Conservation (phyloP, 148 eudicot species). For the Rhododendron kiyosumense region DNA sequence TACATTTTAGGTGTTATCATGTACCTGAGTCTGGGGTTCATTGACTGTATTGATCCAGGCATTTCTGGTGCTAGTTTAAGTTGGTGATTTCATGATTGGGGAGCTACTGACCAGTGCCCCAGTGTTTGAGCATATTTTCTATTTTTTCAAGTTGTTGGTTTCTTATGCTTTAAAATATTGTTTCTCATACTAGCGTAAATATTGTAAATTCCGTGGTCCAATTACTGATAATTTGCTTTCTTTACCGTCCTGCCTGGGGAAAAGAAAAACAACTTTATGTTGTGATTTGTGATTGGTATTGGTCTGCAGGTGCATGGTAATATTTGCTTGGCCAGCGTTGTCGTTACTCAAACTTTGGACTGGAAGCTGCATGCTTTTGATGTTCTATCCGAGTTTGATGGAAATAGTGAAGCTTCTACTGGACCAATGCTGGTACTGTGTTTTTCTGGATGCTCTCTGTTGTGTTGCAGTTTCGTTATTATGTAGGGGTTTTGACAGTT, state of each 20-base stretch:
- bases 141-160: not conserved
- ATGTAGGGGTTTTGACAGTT: not conserved
- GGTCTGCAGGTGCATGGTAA: constrained; percentile 81
- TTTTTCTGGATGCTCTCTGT: not conserved
- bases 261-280: not conserved
- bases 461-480: not conserved
- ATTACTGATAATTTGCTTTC: not conserved
- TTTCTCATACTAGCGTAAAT: not conserved
- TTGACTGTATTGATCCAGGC: not conserved
- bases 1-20: not conserved
- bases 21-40: not conserved
- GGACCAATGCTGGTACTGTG: constrained; percentile 80
- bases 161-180: not conserved
- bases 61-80: not conserved
- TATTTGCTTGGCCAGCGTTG: constrained; percentile 94
- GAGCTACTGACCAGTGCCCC: not conserved
- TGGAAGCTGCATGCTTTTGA: constrained; percentile 99
- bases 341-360: constrained; percentile 85
- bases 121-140: not conserved
- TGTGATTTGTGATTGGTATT: constrained; percentile 12
- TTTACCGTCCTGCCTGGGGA: not conserved
- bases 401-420: constrained; percentile 60
- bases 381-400: constrained; percentile 90
- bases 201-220: not conserved
- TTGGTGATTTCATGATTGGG: not conserved